Base-by-base conservation (phyloP, 2,329 filamentous ascomycete species). In the Pyrenochaeta sp. region DNA sequence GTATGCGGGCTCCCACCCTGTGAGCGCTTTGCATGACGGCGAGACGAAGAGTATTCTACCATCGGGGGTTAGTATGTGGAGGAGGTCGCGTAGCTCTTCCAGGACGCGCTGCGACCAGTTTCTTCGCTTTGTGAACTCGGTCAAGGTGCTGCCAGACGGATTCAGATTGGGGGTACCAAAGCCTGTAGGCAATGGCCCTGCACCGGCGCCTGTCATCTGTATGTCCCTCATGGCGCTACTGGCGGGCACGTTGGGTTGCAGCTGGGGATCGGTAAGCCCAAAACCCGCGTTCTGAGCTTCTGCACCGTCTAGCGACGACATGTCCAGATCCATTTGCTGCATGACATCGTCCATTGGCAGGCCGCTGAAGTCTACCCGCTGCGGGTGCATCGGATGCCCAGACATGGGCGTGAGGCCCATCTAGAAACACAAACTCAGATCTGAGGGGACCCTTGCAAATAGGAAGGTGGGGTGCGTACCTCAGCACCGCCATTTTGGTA, bases 61-160 rank as follows among this genome's bases (percentile, higher is more conserved):
- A 69, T 95, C 89, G 25, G 91, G 87, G 46, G 92, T 93, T 50
- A 98, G 85, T 58, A 98, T 93, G 73, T 96, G 89, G 54, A 97
- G 80, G 67, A 97, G 87, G 77, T 97, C 94, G 73, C 90, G 91
- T 67, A 98, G 83, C 81, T 97, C 93, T 77, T 96, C 91, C 25
- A 97, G 86, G 12, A 97, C 90, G 65, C 91, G 90, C 74, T 93
- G 91, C 15, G 92, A 90, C 94, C 94, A 97, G 74, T 95, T 89
- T 60, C 85, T 80, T 56, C 87, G 80, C 75, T 88, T 88, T 15
- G 85, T 89, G 68, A 89, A 89, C 72, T 89, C 85, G 64, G 86
- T 88, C 66, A 88, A 75, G 7, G 85, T 88, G 77, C 84, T 88
- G 50, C 80, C 80, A 13, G 75, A 72, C 40, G 75, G 79, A 52